Evolutionary conservation across 768 basidiomycete species (phyloP).

Genomic region (Thelephora aurantiotincta): DNA sequence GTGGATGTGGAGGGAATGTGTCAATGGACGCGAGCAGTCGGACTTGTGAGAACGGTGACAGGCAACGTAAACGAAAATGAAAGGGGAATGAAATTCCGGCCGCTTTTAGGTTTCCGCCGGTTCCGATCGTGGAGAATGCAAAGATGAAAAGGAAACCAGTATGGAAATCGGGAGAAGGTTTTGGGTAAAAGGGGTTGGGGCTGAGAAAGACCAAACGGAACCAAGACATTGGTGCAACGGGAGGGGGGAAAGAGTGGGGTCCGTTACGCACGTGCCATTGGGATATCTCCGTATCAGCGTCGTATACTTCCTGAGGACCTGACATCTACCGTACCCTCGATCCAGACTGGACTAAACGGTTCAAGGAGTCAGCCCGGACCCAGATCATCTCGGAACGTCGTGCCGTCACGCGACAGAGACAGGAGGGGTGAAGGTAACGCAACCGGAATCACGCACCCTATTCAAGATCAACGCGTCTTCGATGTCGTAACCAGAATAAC

Average conservation of each 20-base stretch:
- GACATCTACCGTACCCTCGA: conserved; percentile 94
- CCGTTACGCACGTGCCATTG: conserved; percentile 76
- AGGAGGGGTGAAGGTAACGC: not conserved
- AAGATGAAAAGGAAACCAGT: too few species aligned
- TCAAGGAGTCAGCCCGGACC: not conserved
- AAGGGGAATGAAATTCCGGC: not conserved
- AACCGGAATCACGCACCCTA: conserved; percentile 35
- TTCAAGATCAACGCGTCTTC: conserved; percentile 97
- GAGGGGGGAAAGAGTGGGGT: not conserved
- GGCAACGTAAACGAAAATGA: not conserved
- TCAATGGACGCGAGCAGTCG: not conserved
- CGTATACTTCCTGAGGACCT: conserved; percentile 91
- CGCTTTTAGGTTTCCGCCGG: too few species aligned
- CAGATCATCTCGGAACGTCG: not conserved
- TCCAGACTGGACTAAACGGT: conserved; percentile 76
- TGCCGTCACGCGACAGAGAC: not conserved
- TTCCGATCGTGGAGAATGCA: too few species aligned
- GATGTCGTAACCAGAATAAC: conserved; percentile 98
- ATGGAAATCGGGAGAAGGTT: too few species aligned
- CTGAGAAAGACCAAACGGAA: not conserved
- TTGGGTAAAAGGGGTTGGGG: too few species aligned
- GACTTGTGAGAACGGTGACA: conserved; percentile 1
- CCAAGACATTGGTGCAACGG: not conserved
- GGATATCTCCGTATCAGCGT: conserved; percentile 93
- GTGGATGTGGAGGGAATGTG: not conserved